A percentile compares a stretch with the other conserved stretches of the same genome.
phyloP scores from a whole-genome alignment of 2,329 filamentous ascomycete species.

The Ramichloridium luteum region DNA sequence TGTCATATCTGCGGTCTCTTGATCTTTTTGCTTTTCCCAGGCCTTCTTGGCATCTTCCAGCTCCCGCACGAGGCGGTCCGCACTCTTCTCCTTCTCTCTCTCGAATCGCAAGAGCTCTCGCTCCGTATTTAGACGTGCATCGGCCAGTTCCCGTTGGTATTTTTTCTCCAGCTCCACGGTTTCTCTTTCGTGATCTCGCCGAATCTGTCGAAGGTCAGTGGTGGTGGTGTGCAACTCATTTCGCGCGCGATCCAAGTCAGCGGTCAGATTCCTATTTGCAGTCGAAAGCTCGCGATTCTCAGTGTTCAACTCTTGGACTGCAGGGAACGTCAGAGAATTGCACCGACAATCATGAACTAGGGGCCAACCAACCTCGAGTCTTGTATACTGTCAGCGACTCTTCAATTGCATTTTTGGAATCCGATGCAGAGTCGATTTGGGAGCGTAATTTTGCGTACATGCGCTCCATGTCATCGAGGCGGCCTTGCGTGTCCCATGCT shows the following conservation, averaged over 20 bases:
- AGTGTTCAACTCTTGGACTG: constrained; percentile 17
- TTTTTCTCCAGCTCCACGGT: constrained; percentile 19
- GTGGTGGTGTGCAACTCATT: constrained; percentile 23
- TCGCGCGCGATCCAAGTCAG: constrained; percentile 45
- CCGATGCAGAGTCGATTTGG: constrained; percentile 57
- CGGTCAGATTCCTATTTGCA: constrained; percentile 45
- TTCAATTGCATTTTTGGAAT: constrained; percentile 57
- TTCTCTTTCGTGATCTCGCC: constrained; percentile 24
- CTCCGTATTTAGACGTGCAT: constrained; percentile 18
- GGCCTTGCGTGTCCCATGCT: constrained; percentile 67
- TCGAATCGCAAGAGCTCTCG: constrained; percentile 18
- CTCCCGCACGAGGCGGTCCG: constrained; percentile 43
- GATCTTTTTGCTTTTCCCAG: constrained; percentile 31
- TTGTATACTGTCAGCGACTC: constrained; percentile 65
- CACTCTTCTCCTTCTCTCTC: constrained; percentile 40
- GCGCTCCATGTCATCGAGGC: constrained; percentile 63
- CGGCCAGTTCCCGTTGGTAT: constrained; percentile 18
- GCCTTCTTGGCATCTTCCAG: constrained; percentile 33
- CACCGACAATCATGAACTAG: neutral
- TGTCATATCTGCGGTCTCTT: constrained; percentile 46
- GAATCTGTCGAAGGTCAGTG: constrained; percentile 21
- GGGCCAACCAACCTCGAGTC: constrained; percentile 49
- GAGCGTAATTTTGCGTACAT: constrained; percentile 61
- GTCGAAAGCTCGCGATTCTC: constrained; percentile 34
- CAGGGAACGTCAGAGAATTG: neutral